phyloP scores from a whole-genome alignment of 441 rosid genomes.

The Isatis lusitanica region DNA sequence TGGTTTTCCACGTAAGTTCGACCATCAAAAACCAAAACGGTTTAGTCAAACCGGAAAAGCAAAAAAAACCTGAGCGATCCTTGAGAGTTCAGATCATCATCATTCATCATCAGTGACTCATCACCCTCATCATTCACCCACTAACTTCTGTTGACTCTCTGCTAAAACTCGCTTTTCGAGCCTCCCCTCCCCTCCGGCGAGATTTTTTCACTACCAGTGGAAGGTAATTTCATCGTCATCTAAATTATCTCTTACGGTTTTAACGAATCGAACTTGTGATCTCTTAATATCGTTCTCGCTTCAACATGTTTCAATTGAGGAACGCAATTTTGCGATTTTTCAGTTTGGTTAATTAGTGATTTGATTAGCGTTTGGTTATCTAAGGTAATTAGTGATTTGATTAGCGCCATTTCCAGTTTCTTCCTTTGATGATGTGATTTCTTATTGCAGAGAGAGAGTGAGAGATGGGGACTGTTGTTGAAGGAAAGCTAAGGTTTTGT shows the following conservation, averaged over 20 bases:
- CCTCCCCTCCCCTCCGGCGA: background rate
- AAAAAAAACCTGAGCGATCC: slow-evolving; percentile 1
- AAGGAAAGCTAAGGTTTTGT: slow-evolving; percentile 78
- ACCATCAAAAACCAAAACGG: background rate
- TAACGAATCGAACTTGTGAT: background rate
- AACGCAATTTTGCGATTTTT: background rate
- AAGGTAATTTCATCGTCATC: slow-evolving; percentile 16
- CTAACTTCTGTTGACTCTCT: slow-evolving; percentile 22
- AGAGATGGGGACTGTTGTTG: slow-evolving; percentile 53
- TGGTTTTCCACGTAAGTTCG: background rate
- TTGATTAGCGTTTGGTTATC: background rate
- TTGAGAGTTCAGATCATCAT: background rate
- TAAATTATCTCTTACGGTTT: background rate
- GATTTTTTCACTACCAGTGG: background rate
- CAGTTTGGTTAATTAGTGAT: background rate
- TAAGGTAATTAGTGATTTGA: background rate
- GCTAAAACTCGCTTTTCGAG: background rate
- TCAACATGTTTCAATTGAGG: background rate
- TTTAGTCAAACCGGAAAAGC: slow-evolving; percentile 11
- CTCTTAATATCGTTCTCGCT: background rate
- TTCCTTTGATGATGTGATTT: background rate
- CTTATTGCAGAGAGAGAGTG: slow-evolving; percentile 2
- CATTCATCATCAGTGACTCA: background rate
- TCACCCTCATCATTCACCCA: background rate
- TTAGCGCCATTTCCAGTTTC: slow-evolving; percentile 1